Evolutionary conservation across 1,284 basidiomycete species (phyloP), one percentile per base, ranked within the genome.

Genomic region (Ustilago trichophora): DNA sequence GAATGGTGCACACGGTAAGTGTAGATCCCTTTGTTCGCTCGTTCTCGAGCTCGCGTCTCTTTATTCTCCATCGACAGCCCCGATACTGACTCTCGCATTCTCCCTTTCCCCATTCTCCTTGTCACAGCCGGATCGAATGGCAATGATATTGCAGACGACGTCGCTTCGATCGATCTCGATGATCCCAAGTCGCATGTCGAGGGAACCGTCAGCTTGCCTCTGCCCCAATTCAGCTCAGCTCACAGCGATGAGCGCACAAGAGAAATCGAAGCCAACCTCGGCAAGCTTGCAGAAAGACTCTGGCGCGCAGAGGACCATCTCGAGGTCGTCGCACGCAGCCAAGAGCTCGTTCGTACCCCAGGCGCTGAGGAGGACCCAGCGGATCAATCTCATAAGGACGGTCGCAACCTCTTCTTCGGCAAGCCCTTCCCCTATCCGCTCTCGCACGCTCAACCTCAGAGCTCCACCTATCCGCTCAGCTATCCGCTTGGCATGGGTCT

Each of bases 401-500:
- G 31, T 1, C 62, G 45, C 29, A 65, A 65, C 29, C 58, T 64
- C 45, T 65, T 63, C 48, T 70, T 70, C 31, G 58, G 65, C 57
- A 67, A 74, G 40, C 58, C 58, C 27, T 60, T 79, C 42, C 73
- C 78, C 6, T 78, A 81, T 31, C 73, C 80, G 6, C 59, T 79
- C 40, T 80, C 78, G 9, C 67, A 77, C 35, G 62, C 75, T 8
- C 75, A 76, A 19, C 75, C 78, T 5, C 72, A 76, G 31, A 72
- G 67, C 52, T 70, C 71, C 36, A 60, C 58, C 12, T 80, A 76
- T 48, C 78, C 78, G 27, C 74, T 80, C 52, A 78, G 77, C 56
- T 80, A 78, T 38, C 78, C 78, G 22, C 72, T 80, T 18, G 78
- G 77, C 43, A 77, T 80, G 72, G 72, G 72, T 38, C 52, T 69